Evolutionary conservation across 139 green algal species (phyloP).

Genomic region (Chlamydomonas incerta): DNA sequence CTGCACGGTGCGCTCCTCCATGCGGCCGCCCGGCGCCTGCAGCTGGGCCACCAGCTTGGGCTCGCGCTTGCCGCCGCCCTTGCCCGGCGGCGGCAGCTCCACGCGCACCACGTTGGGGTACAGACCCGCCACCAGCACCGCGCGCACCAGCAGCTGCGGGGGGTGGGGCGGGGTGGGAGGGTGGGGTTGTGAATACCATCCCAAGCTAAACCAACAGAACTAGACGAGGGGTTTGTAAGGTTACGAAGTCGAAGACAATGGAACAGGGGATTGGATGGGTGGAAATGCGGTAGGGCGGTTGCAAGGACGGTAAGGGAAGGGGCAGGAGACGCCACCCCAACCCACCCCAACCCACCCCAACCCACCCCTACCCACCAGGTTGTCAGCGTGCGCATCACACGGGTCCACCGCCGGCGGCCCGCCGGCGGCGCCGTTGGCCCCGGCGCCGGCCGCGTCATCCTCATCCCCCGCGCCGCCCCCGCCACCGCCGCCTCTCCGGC

Average conservation of each 20-base stretch:
- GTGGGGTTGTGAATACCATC: too few species aligned
- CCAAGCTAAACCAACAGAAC: too few species aligned
- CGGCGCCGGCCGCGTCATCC: neutral
- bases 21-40: neutral
- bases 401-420: neutral
- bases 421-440: neutral
- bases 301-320: too few species aligned
- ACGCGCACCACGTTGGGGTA: conserved; percentile 46
- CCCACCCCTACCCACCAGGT: neutral
- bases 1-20: conserved; percentile 31
- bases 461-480: neutral
- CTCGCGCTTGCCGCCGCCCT: neutral
- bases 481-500: neutral
- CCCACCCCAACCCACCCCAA: neutral
- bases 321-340: too few species aligned
- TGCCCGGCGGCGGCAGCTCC: neutral
- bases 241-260: too few species aligned
- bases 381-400: neutral
- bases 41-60: conserved; percentile 18
- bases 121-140: conserved; percentile 40
- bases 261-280: too few species aligned
- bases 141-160: neutral
- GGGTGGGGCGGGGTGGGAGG: neutral
- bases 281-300: too few species aligned
- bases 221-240: too few species aligned